A percentile compares a stretch with the other conserved stretches of the same genome.
These are phyloP conservation scores for Penicillium crustosum DNA, from an alignment of 2,329 filamentous ascomycete genomes.

Conservation along the genomic window DNA sequence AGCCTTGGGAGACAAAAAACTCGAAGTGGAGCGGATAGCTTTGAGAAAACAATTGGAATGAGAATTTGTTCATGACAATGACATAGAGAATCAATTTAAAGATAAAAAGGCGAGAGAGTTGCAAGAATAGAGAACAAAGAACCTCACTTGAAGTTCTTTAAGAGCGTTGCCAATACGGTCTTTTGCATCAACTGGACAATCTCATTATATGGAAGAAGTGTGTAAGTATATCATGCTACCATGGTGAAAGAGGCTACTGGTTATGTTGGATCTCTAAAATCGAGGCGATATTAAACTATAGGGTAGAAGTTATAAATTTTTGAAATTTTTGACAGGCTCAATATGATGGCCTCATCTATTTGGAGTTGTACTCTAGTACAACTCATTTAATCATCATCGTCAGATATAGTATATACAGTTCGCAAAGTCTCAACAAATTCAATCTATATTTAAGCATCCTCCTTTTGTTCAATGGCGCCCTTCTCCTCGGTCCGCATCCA, in stretches of 20 bases:
- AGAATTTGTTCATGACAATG: not conserved
- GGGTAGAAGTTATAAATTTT: not conserved
- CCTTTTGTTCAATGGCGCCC: constrained; percentile 18
- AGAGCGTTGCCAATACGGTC: not conserved
- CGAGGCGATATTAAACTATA: not conserved
- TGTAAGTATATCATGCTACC: not conserved
- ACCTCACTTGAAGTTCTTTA: not conserved
- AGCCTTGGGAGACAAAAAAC: not conserved
- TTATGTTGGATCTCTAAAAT: not conserved
- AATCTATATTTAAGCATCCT: constrained; percentile 13
- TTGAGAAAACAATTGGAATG: not conserved
- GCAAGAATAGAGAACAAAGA: not conserved
- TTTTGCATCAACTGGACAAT: not conserved
- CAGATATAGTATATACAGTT: constrained; percentile 7
- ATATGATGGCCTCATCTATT: not conserved
- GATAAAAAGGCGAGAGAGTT: not conserved
- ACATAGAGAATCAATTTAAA: not conserved
- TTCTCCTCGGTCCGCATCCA: constrained; percentile 23
- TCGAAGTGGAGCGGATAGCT: not conserved
- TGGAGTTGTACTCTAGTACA: not conserved
- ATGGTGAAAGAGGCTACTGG: not conserved
- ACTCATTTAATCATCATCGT: not conserved
- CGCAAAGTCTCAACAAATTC: not conserved
- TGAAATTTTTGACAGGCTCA: not conserved
- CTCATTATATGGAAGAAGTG: not conserved